Percentiles rank a stretch among this genome's conserved stretches.
phyloP scores from a whole-genome alignment of 169 alveolate species.

The Cryptosporidium bovis region DNA sequence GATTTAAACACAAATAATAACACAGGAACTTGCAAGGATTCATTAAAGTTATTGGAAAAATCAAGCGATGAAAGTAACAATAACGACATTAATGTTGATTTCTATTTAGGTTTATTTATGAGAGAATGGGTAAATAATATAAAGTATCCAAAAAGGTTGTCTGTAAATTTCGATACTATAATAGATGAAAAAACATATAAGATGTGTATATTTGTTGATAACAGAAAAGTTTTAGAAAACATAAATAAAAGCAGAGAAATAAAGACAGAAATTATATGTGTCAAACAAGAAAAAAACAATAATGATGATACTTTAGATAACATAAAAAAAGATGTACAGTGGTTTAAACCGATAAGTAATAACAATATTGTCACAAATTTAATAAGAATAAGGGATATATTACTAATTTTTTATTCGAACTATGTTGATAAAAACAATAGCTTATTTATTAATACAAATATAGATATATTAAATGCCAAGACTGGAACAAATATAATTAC shows the following conservation, averaged over 20 bases:
- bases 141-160: constrained; percentile 39
- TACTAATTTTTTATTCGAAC: constrained; percentile 26
- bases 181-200: constrained; percentile 21
- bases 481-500: constrained; percentile 36
- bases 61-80: not conserved
- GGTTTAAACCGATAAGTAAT: constrained; percentile 34
- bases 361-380: constrained; percentile 36
- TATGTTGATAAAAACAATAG: not conserved
- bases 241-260: constrained; percentile 14
- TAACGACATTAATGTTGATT: not conserved
- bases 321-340: constrained; percentile 25
- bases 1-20: not conserved
- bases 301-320: not conserved
- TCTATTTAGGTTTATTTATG: not conserved
- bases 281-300: constrained; percentile 21
- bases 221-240: constrained; percentile 42
- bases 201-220: constrained; percentile 39
- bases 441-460: not conserved
- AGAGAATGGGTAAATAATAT: constrained; percentile 14
- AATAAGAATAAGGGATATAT: constrained; percentile 26
- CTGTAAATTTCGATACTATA: not conserved
- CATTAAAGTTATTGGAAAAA: not conserved
- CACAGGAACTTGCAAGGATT: not conserved
- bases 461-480: constrained; percentile 21
- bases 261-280: constrained; percentile 47